Evolutionary conservation across 1,284 basidiomycete genomes (phyloP).

Genomic region (Cryptococcus jaspeensis): DNA sequence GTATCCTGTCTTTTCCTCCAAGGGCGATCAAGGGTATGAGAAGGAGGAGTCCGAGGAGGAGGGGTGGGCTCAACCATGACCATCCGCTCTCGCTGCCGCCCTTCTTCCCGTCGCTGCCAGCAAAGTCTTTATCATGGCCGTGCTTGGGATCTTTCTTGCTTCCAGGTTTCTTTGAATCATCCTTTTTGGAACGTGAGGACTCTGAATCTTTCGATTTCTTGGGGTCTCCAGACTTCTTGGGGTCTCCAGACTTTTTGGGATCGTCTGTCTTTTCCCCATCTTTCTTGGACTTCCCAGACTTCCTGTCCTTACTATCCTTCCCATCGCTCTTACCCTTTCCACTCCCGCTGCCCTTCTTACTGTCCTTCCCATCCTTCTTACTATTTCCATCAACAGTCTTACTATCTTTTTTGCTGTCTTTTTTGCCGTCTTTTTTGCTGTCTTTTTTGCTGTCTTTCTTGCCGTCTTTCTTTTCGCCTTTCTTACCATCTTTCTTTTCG

Average conservation of each 20-base stretch:
- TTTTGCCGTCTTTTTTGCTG: no score
- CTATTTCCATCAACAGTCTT: not conserved
- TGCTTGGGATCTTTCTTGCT: no score
- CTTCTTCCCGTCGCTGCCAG: not conserved
- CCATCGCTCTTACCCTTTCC: not conserved
- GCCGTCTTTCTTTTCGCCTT: not conserved
- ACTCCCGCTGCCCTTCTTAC: not conserved
- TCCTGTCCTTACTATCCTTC: no score
- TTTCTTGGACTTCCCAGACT: not conserved
- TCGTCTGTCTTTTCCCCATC: not conserved
- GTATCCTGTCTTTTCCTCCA: slow-evolving; percentile 1
- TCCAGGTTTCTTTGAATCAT: slow-evolving; percentile 1
- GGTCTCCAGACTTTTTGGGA: not conserved
- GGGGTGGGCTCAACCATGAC: slow-evolving; percentile 7
- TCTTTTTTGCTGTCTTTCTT: no score
- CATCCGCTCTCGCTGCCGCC: not conserved
- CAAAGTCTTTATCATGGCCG: not conserved
- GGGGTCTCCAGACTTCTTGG: not conserved
- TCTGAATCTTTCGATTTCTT: no score
- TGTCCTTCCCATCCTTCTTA: not conserved
- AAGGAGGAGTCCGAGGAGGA: slow-evolving; percentile 11
- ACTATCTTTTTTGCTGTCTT: not conserved
- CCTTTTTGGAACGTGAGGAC: no score
- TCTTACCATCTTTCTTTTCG: not conserved
- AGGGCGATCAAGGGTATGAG: slow-evolving; percentile 6